Evolutionary conservation across 257 asterid genomes (phyloP), one percentile per base, ranked within the genome.

Genomic region (Solanum arcanum): DNA sequence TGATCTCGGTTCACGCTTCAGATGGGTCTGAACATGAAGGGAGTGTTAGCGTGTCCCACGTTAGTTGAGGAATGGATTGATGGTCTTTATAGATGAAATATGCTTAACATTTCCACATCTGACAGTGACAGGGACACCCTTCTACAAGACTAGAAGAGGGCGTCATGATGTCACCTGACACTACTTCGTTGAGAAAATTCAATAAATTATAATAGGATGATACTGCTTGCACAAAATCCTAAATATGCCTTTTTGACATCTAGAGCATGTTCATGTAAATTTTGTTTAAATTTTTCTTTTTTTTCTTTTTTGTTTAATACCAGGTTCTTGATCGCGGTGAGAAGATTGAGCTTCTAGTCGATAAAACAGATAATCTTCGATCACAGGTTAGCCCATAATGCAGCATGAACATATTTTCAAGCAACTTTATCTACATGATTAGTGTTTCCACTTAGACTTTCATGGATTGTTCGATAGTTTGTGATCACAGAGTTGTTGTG

Each of bases 271-370:
- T 80, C n/a, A 29, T 29, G 31, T 80, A 5, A 52, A 23, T 64
- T 3, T 42, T 84, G n/a, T 62, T 74, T 84, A 0, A 5, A 10
- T 23, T 37, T 9, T 29, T 6, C 0, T 1, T 29, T 29, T 6
- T 1, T 1, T 29, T 6, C 7, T 69, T 27, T 5, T 29, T 41
- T 74, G 47, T 68, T 29, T 31, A 13, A 35, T 21, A 29, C 39
- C 64, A 91, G 95, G 95, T 93, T 84, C 95, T 93, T 76, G 93
- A 93, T 76, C 91, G 94, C 1, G 94, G 94, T 31, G 92, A 89
- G 75, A 91, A 92, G 90, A 89, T 93, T 42, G 93, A 93, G 85
- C 87, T 91, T 62, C 88, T 93, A 12, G 93, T 92, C 2, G 94
- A 93, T 82, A 92, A 91, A 84, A 92, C 94, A 18, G 93, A 93